Base-by-base conservation (phyloP, 176 grass and related monocot genomes). In the Zea luxurians region DNA sequence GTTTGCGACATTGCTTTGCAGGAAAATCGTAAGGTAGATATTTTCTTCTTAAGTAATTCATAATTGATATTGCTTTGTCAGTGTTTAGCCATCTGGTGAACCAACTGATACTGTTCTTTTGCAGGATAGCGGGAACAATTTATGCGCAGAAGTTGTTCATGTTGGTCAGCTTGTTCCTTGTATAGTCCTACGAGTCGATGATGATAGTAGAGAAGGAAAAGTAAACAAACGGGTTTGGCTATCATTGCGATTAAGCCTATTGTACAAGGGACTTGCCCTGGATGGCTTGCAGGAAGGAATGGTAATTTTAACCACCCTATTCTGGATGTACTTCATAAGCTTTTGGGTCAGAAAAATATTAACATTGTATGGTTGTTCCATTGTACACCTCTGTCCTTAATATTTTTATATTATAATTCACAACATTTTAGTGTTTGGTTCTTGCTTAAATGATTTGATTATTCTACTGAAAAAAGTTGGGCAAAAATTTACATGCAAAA, bases 271-370 rank as follows among this genome's bases (percentile, higher is more conserved):
- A 42, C 80, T 98, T 84, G 88, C 87, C n/a, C 70, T 98, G 47
- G 95, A 98, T 87, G 89, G 85, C 77, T 73, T 98, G 74, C 91
- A 98, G 73, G 91, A 92, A 61, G 95, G 91, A 87, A 98, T 98
- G 95, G 95, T 98, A 94, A 66, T 57, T 11, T 44, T 71, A 38
- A 43, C 50, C 66, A 58, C 67, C 68, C 35, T 50, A 15, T 58
- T 58, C 49, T 74, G 6, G 13, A 72, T 48, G 54, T 86, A 71
- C 37, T 20, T 54, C 7, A 48, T 57, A 55, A 41, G 17, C 42
- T 85, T 43, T 52, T 53, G 54, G 15, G 6, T 36, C 13, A 81
- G 71, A 48, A 48, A 65, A 61, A 21, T 57, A 80, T 62, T 18
- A 68, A 76, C 42, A 70, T 4, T 68, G 17, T 18, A 27, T 62